Percentiles rank a stretch among this genome's conserved stretches.
These are phyloP conservation scores for Trametes sanguinea DNA, from an alignment of 768 basidiomycete genomes.

Conservation along the genomic window DNA sequence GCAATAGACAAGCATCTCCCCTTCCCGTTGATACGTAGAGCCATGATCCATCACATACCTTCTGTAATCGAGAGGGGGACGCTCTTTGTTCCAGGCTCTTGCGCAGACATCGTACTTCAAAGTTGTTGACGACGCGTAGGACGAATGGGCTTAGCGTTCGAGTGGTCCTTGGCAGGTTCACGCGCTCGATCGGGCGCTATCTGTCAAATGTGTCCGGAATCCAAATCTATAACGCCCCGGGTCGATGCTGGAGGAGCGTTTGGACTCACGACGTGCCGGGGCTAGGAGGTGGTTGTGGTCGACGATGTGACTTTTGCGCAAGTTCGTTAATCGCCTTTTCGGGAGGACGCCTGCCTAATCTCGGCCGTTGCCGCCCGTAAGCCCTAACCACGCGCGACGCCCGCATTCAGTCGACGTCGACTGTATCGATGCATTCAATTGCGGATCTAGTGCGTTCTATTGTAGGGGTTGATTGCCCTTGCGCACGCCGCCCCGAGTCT, in stretches of 20 bases:
- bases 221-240: not conserved
- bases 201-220: not conserved
- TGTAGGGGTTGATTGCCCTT: not conserved
- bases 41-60: constrained; percentile 38
- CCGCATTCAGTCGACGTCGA: not conserved
- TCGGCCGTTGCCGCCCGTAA: constrained; percentile 21
- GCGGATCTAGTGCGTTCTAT: not conserved
- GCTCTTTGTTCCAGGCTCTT: constrained; percentile 36
- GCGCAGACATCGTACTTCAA: constrained; percentile 22
- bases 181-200: not conserved
- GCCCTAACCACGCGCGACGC: constrained; percentile 7
- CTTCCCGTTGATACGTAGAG: not conserved
- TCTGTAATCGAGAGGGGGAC: constrained; percentile 62
- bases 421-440: not conserved
- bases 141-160: not conserved
- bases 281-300: not conserved
- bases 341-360: constrained; percentile 20
- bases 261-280: not conserved
- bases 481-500: not conserved
- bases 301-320: constrained; percentile 2
- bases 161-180: not conserved
- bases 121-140: not conserved
- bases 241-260: not conserved
- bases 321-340: constrained; percentile 22
- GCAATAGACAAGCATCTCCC: not conserved